Evolutionary conservation across 1,284 basidiomycete genomes (phyloP).

Genomic region (Fereydounia khargensis): DNA sequence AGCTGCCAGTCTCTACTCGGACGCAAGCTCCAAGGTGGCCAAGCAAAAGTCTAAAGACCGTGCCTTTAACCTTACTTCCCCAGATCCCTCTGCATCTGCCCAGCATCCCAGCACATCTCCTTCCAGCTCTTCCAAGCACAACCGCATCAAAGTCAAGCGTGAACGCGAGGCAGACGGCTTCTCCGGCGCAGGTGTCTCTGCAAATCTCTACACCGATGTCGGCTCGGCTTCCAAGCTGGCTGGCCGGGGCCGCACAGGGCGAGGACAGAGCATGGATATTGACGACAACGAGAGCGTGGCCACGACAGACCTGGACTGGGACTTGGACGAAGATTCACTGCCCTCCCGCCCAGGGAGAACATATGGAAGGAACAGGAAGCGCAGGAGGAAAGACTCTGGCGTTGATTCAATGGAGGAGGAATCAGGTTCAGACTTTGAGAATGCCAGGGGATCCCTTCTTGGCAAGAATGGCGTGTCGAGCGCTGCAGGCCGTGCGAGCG

Average conservation of each 20-base stretch:
- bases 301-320: slow-evolving; percentile 39
- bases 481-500: too few relatives aligned
- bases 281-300: slow-evolving; percentile 29
- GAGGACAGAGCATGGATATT: slow-evolving; percentile 13
- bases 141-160: slow-evolving; percentile 28
- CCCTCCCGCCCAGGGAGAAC: slow-evolving; percentile 37
- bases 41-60: slow-evolving; percentile 23
- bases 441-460: too few relatives aligned
- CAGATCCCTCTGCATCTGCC: slow-evolving; percentile 9
- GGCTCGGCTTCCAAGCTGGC: slow-evolving; percentile 10
- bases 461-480: too few relatives aligned
- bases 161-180: slow-evolving; percentile 25
- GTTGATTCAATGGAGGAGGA: slow-evolving; percentile 31
- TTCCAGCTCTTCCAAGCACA: slow-evolving; percentile 6
- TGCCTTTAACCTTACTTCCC: slow-evolving; percentile 14
- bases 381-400: slow-evolving; percentile 20
- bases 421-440: slow-evolving; percentile 32
- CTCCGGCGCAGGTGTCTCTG: slow-evolving; percentile 7
- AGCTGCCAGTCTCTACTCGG: slow-evolving; percentile 18
- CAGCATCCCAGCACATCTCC: slow-evolving; percentile 9
- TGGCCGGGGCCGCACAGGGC: slow-evolving; percentile 6
- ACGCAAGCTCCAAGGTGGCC: slow-evolving; percentile 1
- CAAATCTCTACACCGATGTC: slow-evolving; percentile 12
- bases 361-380: slow-evolving; percentile 37
- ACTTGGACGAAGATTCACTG: slow-evolving; percentile 37